These are phyloP conservation scores for Trichoderma koningii DNA, from an alignment of 2,329 filamentous ascomycete genomes.

Conservation along the genomic window DNA sequence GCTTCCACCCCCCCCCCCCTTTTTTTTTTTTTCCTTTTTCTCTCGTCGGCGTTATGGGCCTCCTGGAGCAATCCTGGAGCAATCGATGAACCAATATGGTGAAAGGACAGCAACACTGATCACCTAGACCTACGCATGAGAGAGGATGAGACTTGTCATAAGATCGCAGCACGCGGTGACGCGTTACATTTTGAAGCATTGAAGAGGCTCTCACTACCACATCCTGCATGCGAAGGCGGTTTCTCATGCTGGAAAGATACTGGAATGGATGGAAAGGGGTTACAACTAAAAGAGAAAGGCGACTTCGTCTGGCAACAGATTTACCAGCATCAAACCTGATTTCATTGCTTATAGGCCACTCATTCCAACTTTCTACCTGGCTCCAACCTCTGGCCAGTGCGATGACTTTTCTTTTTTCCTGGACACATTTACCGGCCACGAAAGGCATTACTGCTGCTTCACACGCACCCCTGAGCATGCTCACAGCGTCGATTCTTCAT, in stretches of 20 bases:
- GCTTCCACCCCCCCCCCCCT: too few species aligned
- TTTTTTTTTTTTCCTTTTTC: neutral
- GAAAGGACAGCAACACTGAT: neutral
- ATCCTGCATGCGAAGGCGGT: constrained; percentile 11
- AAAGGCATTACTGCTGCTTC: constrained; percentile 18
- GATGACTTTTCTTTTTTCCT: neutral
- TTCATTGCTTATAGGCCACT: constrained; percentile 9
- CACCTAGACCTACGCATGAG: neutral
- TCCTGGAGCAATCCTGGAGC: constrained; percentile 24
- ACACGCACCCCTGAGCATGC: constrained; percentile 12
- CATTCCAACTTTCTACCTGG: neutral
- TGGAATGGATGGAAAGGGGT: constrained; percentile 17
- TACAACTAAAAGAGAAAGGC: constrained; percentile 31
- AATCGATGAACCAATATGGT: neutral
- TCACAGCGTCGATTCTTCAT: constrained; percentile 5
- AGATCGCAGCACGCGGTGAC: neutral
- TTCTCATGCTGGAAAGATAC: neutral
- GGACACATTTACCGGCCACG: constrained; percentile 11
- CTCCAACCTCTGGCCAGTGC: neutral
- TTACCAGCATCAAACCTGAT: constrained; percentile 34
- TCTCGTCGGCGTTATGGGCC: constrained; percentile 28
- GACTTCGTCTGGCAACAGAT: constrained; percentile 40
- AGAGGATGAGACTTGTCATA: constrained; percentile 1
- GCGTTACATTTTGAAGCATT: neutral
- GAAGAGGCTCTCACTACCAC: neutral